A percentile compares a stretch with the other conserved stretches of the same genome.
phyloP scores from a whole-genome alignment of 148 eudicot genomes.

The Camellia lanceoleosa region DNA sequence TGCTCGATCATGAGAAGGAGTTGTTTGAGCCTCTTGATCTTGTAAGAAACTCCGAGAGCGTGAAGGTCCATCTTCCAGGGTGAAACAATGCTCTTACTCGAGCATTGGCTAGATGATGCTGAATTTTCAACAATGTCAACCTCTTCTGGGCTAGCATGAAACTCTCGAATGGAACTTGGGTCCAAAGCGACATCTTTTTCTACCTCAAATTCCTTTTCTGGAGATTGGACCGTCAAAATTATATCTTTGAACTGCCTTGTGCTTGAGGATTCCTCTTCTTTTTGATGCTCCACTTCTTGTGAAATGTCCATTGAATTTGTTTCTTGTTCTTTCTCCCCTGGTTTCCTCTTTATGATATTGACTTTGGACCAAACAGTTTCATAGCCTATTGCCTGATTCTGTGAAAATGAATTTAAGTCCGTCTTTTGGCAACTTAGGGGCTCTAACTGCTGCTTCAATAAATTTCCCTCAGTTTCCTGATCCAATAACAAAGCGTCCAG shows the following conservation, averaged over 20 bases:
- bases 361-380: slow-evolving; percentile 63
- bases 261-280: slow-evolving; percentile 21
- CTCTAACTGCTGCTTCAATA: slow-evolving; percentile 47
- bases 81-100: slow-evolving; percentile 28
- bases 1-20: slow-evolving; percentile 79
- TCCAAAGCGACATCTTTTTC: slow-evolving; percentile 30
- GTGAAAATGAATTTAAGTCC: slow-evolving; percentile 27
- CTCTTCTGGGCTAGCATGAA: slow-evolving; percentile 19
- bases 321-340: slow-evolving; percentile 40
- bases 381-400: slow-evolving; percentile 24
- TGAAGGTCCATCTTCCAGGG: slow-evolving; percentile 79
- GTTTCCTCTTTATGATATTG: slow-evolving; percentile 48
- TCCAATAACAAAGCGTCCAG: slow-evolving; percentile 47
- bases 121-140: slow-evolving; percentile 32
- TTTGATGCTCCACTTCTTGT: slow-evolving; percentile 22
- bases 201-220: slow-evolving; percentile 45
- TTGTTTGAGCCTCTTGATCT: slow-evolving; percentile 87
- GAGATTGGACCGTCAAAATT: slow-evolving; percentile 41
- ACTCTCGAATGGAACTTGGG: slow-evolving; percentile 25
- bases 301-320: slow-evolving; percentile 19
- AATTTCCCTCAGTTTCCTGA: slow-evolving; percentile 59
- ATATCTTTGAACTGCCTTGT: slow-evolving; percentile 34
- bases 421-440: slow-evolving; percentile 31
- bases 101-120: slow-evolving; percentile 18
- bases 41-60: slow-evolving; percentile 81